Conservation (phyloP, 805 yeast genomes). For the Tetrapisispora pingtungensis region DNA sequence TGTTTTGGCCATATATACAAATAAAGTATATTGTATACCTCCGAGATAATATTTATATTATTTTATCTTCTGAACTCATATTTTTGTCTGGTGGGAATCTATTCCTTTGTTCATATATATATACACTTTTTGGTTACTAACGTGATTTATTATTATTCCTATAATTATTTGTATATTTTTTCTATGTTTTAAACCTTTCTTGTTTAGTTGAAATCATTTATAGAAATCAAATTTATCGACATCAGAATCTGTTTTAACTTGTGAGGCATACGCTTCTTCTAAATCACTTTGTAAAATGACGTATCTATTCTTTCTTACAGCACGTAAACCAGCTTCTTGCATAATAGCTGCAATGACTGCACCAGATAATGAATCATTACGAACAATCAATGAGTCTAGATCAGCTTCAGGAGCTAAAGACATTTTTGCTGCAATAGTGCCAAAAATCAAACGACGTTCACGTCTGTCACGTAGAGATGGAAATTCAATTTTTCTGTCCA, state of each 20-base stretch:
- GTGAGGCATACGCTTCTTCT: conserved; percentile 95
- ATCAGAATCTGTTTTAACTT: conserved; percentile 91
- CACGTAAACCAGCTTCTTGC: conserved; percentile 99
- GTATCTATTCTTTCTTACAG: conserved; percentile 95
- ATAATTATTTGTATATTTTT: neutral
- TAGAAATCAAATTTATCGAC: conserved; percentile 97
- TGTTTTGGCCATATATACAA: no score
- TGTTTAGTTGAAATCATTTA: conserved; percentile 21
- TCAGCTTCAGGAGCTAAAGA: conserved; percentile 96
- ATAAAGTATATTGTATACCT: no score
- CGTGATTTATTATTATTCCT: neutral
- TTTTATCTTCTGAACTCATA: no score
- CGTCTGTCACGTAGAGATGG: conserved; percentile 94
- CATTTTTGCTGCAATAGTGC: conserved; percentile 95
- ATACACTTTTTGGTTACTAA: no score
- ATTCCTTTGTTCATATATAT: no score
- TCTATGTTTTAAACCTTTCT: no score
- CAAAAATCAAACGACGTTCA: conserved; percentile 92
- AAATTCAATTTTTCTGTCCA: conserved; percentile 96
- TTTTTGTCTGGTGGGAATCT: no score
- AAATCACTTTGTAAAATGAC: conserved; percentile 91
- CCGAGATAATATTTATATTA: no score
- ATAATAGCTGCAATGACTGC: conserved; percentile 97
- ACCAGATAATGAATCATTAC: conserved; percentile 96
- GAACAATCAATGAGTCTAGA: conserved; percentile 82